These are phyloP conservation scores for Aspergillus tubingensis DNA, from an alignment of 2,329 filamentous ascomycete species.

Conservation along the genomic window DNA sequence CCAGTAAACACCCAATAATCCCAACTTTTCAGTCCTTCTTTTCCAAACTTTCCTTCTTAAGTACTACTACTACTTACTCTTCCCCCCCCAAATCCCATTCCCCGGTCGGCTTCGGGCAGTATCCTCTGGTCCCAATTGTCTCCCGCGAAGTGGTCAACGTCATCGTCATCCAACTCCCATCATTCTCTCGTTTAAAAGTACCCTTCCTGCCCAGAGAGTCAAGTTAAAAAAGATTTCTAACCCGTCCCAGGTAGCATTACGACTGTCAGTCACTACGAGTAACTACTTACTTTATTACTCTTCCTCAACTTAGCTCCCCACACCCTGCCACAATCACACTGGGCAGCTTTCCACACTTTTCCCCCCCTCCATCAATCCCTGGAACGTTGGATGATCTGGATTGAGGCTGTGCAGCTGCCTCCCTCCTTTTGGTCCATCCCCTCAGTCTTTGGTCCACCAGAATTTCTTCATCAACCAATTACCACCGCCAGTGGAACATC, in stretches of 20 bases:
- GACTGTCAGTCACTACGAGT: too few relatives aligned
- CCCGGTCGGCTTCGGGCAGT: not conserved
- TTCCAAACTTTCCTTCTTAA: not conserved
- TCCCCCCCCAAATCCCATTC: too few relatives aligned
- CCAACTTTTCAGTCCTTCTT: not conserved
- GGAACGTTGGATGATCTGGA: conserved; percentile 4
- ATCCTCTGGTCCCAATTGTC: not conserved
- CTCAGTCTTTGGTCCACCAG: not conserved
- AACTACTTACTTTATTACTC: too few relatives aligned
- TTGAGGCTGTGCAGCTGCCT: conserved; percentile 10
- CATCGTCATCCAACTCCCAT: not conserved
- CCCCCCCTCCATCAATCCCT: not conserved
- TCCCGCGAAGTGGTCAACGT: not conserved
- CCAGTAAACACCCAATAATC: too few relatives aligned
- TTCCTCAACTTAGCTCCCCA: not conserved
- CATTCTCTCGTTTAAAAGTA: conserved; percentile 1
- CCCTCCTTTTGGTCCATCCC: conserved; percentile 2
- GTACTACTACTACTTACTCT: too few relatives aligned
- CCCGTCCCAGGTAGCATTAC: not conserved
- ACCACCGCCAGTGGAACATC: not conserved
- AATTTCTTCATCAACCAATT: conserved; percentile 1
- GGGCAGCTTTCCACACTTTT: not conserved
- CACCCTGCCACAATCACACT: not conserved
- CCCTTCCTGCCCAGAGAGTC: not conserved
- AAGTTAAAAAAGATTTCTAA: not conserved